Evolutionary conservation across 2,329 filamentous ascomycete species (phyloP), one percentile per base, ranked within the genome.

Genomic region (Microsporum audouinii): DNA sequence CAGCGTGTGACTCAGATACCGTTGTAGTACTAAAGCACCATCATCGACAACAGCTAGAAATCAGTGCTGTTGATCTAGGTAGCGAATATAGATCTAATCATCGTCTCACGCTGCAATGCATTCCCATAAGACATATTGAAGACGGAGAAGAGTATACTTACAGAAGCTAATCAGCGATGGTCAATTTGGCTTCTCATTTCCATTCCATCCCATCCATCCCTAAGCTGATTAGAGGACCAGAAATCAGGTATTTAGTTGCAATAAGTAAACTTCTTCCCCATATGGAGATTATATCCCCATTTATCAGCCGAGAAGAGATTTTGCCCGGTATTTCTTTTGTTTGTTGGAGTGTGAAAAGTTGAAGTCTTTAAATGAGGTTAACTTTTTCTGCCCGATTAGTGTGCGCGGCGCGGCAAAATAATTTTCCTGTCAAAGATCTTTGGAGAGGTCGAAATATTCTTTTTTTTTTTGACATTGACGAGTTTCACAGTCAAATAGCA

Each of bases 11-110:
- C 82, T 94, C 89, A 94, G 89, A 94, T 94, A 94, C 89, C 89
- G 89, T 94, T 92, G 88, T 94, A 94, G 89, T 94, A 88, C 75
- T 87, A 86, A 43, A 78, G 78, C 80, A 70, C 73, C 71, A 73
- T 72, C 77, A 80, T 74, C 65, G 77, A 75, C 74, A 71, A 73
- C 70, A 72, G 76, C 76, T 74, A 76, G 77, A 80, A 80, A 78
- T 78, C 76, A 79, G 72, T 77, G 76, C 73, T 71, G 69, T 71
- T 74, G 74, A n/a, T 72, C 77, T 79, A 72, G 74, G 75, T 73
- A 71, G 66, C 66, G 69, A 70, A 73, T 69, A 43, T 27, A n/a
- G 65, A 68, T 70, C 72, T 79, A 77, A 79, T 79, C 77, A 78
- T 68, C 66, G 73, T 72, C 75, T 69, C 67, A 63, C 64, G n/a